Conservation (phyloP, 352 stramenopile genomes). For the Globisporangium spiculum region DNA sequence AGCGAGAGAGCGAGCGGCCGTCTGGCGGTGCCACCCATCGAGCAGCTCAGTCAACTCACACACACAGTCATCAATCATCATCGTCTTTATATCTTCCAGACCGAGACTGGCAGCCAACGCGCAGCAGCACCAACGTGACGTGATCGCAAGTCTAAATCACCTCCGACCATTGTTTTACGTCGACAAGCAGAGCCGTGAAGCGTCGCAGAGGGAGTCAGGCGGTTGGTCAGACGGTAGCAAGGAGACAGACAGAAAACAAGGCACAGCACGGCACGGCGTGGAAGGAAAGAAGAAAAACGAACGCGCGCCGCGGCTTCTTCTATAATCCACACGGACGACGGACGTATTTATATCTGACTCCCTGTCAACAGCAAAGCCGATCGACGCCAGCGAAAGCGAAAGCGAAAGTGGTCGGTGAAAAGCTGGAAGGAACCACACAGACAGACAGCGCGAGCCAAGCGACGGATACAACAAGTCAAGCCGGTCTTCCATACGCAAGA, state of each 20-base stretch:
- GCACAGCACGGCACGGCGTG: not conserved
- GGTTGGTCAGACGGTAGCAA: not conserved
- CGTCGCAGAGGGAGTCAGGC: not conserved
- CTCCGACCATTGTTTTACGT: not conserved
- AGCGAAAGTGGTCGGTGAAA: not conserved
- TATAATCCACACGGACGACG: not conserved
- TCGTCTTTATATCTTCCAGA: not conserved
- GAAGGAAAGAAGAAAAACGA: not conserved
- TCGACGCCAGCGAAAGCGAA: not conserved
- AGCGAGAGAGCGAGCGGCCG: not conserved
- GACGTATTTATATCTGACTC: slow-evolving; percentile 9
- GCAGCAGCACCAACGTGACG: not conserved
- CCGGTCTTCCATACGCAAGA: not conserved
- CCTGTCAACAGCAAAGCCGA: not conserved
- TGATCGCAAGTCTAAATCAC: not conserved
- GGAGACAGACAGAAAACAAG: not conserved
- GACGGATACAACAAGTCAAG: not conserved
- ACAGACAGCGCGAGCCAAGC: not conserved
- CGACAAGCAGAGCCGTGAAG: not conserved
- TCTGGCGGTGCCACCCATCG: not conserved
- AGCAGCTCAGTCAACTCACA: not conserved
- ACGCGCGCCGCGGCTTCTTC: slow-evolving; percentile 2
- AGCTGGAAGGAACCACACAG: not conserved
- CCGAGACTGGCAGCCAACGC: not conserved
- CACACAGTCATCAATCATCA: not conserved